Base-by-base conservation (phyloP, 257 asterid species). In the Gynochthodes officinalis region DNA sequence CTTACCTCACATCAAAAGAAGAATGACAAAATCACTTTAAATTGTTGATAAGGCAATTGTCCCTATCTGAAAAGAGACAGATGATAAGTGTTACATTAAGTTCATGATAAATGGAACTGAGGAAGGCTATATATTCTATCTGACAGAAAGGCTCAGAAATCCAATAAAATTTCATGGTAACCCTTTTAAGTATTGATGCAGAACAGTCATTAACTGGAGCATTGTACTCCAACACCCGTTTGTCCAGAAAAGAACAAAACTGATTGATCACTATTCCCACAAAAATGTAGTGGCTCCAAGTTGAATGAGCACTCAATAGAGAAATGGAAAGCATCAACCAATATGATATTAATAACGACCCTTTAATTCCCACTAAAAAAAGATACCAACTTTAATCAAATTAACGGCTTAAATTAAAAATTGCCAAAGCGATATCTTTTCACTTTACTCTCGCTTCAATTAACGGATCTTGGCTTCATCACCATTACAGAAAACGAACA, bases 401-500 rank as follows among this genome's bases (percentile, higher is more conserved):
- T 72, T 63, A 69, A 49, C 42, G 5, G 23, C 60, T 18, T 28
- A 11, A 5, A 44, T 6, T 19, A 30, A 15, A 61, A 61, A 49
- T 13, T 0, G 4, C 4, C 19, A 39, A 67, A 21, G 30, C 9
- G n/a, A 9, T 4, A 19, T 13, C 49, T 11, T 64, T 40, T 39
- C 44, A 16, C 66, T 10, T 64, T 28, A 37, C 37, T 28, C 39
- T 30, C n/a, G 53, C 21, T 19, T 14, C 27, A 66, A 39, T 27
- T 25, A 40, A 66, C 23, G 73, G 78, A 74, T 74, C 78, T 55
- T n/a, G 25, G 25, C n/a, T 60, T 7, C 60, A 15, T 57, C 58
- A 28, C 37, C 77, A 52, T 54, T 30, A 13, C 63, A 18, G 25
- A 23, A 55, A 10, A 54, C 60, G n/a, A 21, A 53, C 30, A 14